Base-by-base conservation (phyloP, 139 green algal species). In the Limnomonas spitsbergensis region DNA sequence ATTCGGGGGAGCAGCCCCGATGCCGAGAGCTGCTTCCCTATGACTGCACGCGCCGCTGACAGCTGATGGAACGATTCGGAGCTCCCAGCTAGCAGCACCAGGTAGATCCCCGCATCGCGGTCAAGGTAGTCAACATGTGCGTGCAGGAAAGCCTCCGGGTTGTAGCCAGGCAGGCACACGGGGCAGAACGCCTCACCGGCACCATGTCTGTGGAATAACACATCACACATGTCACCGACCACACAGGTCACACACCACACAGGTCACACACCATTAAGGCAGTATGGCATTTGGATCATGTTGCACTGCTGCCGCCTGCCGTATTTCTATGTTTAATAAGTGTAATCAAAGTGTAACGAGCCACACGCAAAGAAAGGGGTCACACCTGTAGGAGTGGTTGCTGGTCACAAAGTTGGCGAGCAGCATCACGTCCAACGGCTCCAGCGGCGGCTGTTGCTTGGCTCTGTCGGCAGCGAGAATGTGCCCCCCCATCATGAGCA, bases 121-220 rank as follows among this genome's bases (percentile, higher is more conserved):
- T 93, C 81, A 31, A 92, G 32, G 84, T 88, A 93, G 47, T 79
- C 31, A 20, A 97, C 88, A 67, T 95, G 95, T 2, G 93, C 92
- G 69, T 97, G 91, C 56, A 97, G 82, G 81, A 95, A 94, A 32
- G 88, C 91, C 32, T 83, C 71, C 0, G 89, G 47, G 84, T 96
- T 93, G 89, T 88, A 94, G 78, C 83, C 77, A 0, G 93, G 93
- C 27, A 97, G 81, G 82, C 93, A 97, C 2, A 97, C 70, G 0
- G 92, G 93, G 0, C 86, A 88, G 74, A 97, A 94, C 9, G 82
- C 84, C 73, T 95, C 87, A 2, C 86, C 81, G 31, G 78, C 37
- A 0, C 74, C 40, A 26, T 68, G 38, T n/a, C 73, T 80, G 78
- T n/a, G n/a, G n/a, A n/a, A n/a, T n/a, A n/a, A n/a, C n/a, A n/a